Base-by-base conservation (phyloP, 495 filamentous ascomycete genomes). In the Podospora anserina region DNA sequence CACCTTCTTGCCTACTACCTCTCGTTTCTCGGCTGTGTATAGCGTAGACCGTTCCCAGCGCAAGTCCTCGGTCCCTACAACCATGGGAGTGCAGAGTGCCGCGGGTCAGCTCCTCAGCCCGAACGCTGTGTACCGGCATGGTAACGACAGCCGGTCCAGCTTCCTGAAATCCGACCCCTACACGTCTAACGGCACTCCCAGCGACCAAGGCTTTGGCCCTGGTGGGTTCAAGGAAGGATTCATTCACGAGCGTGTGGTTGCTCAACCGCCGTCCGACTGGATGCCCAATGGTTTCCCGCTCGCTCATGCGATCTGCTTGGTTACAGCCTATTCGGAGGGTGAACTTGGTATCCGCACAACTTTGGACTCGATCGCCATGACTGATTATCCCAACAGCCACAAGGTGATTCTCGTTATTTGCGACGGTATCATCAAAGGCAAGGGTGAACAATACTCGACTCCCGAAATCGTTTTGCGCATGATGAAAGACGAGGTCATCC, bases 381-480 rank as follows among this genome's bases (percentile, higher is more conserved):
- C 96, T 9, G 96, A 99, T 75, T 99, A 98, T 71, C 96, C 96
- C 6, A 98, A 98, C 84, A 97, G 93, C 78, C 96, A 99, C 83
- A 99, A 98, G 78, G 87, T 91, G 19, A 93, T 99, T 72, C 82
- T 99, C 55, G 92, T 97, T 68, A 91, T 99, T 70, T 98, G 96
- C 81, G 96, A 99, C 76, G 96, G 96, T 76, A 87, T 98, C 74
- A 97, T 99, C 85, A 97, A 98, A 79, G 96, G 96, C 67, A 88
- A 95, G 70, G 96, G 96, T 30, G 96, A 99, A 79, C 83, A 86
- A 2, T 81, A 89, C 69, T 89, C 92, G 4, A 99, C 96, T 2
- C 96, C 96, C 5, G 95, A 99, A 2, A 92, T 97, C 65, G 88
- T 90, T 58, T 79, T 99, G 7, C 82, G 88, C 70, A 99, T 99